Percentiles rank a stretch among this genome's conserved stretches.
phyloP scores from a whole-genome alignment of 2,329 filamentous ascomycete genomes.

The Talaromyces sp. region DNA sequence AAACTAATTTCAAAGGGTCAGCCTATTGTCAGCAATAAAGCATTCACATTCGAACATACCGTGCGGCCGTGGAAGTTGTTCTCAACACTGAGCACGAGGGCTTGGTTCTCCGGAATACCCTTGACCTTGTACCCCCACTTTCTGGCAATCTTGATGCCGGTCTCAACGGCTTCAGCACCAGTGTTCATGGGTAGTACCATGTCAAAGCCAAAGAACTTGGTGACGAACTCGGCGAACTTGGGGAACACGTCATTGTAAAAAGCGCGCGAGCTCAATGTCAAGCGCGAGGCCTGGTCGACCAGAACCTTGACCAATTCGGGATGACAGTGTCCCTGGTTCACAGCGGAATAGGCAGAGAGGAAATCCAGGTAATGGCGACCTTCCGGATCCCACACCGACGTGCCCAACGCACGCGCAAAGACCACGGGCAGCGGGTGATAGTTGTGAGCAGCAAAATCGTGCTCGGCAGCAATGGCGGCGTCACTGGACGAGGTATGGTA shows the following conservation, averaged over 20 bases:
- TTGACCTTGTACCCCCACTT: slow-evolving; percentile 99
- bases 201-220: slow-evolving; percentile 84
- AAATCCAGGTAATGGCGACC: slow-evolving; percentile 95
- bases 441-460: slow-evolving; percentile 90
- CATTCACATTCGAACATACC: slow-evolving; percentile 47
- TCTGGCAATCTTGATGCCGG: slow-evolving; percentile 88
- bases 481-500: slow-evolving; percentile 75
- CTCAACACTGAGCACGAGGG: slow-evolving; percentile 73
- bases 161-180: slow-evolving; percentile 92
- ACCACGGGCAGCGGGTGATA: slow-evolving; percentile 96
- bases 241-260: slow-evolving; percentile 99
- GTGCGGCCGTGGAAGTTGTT: slow-evolving; percentile 98
- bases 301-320: slow-evolving; percentile 90
- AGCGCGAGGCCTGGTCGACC: slow-evolving; percentile 77
- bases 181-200: slow-evolving; percentile 99
- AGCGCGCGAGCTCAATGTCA: slow-evolving; percentile 88
- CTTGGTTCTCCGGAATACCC: slow-evolving; percentile 77
- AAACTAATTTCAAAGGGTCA: slow-evolving; percentile 53
- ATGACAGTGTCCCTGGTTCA: slow-evolving; percentile 98
- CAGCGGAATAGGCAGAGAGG: slow-evolving; percentile 93
- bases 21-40: background rate
- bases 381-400: slow-evolving; percentile 95
- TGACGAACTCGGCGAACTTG: slow-evolving; percentile 88
- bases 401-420: slow-evolving; percentile 78
- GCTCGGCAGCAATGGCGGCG: slow-evolving; percentile 73